Evolutionary conservation across 2,329 filamentous ascomycete species (phyloP).

Genomic region (Fusarium beomiforme): DNA sequence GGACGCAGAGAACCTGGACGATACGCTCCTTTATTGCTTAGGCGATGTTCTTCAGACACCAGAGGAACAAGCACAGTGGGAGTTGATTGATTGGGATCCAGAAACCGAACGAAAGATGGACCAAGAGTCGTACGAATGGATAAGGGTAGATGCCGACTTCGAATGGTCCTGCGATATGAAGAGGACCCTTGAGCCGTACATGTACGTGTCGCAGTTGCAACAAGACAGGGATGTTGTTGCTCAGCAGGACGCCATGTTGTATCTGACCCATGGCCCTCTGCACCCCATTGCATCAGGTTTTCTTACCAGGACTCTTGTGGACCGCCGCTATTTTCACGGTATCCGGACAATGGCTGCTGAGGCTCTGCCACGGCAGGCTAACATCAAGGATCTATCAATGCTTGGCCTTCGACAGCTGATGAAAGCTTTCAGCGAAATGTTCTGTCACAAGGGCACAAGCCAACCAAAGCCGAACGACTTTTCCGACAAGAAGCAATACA

Average conservation of each 20-base stretch:
- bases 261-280: conserved; percentile 71
- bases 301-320: conserved; percentile 87
- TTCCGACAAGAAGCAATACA: conserved; percentile 83
- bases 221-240: conserved; percentile 97
- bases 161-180: conserved; percentile 95
- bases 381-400: conserved; percentile 71
- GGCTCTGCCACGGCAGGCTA: conserved; percentile 80
- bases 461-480: conserved; percentile 94
- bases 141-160: conserved; percentile 96
- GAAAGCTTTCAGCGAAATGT: conserved; percentile 87
- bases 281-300: conserved; percentile 90
- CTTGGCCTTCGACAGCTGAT: conserved; percentile 86
- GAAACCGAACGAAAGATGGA: conserved; percentile 93
- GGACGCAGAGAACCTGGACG: conserved; percentile 73
- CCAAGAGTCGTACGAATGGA: conserved; percentile 97
- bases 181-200: conserved; percentile 87
- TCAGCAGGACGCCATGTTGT: conserved; percentile 80
- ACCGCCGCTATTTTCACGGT: conserved; percentile 91
- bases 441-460: conserved; percentile 80
- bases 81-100: conserved; percentile 85
- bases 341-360: conserved; percentile 87
- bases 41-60: conserved; percentile 88
- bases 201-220: conserved; percentile 97
- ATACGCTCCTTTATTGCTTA: conserved; percentile 88
- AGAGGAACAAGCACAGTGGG: conserved; percentile 86